These are phyloP conservation scores for Chaetomiaceae sp. DNA, from an alignment of 2,329 filamentous ascomycete species.

Conservation along the genomic window DNA sequence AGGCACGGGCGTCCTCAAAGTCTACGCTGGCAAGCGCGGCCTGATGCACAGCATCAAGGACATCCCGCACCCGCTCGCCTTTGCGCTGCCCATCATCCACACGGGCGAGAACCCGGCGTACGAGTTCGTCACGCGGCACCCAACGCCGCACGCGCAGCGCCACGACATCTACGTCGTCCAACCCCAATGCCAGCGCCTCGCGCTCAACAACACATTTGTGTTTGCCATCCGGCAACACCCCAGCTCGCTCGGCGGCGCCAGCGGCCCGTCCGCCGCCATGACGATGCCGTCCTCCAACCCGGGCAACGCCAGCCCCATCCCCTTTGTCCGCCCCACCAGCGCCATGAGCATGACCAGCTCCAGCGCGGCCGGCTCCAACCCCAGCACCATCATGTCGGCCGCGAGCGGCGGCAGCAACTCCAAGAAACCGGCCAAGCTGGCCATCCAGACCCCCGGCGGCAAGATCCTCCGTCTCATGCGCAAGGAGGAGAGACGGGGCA, in stretches of 20 bases:
- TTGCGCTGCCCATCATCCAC: slow-evolving; percentile 86
- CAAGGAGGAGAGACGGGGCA: slow-evolving; percentile 64
- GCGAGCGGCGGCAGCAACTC: slow-evolving; percentile 43
- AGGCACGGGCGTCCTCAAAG: slow-evolving; percentile 77
- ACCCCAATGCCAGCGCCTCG: slow-evolving; percentile 83
- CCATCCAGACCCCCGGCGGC: slow-evolving; percentile 87
- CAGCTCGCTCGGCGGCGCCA: slow-evolving; percentile 41
- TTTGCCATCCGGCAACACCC: slow-evolving; percentile 94
- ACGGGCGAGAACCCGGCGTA: slow-evolving; percentile 90
- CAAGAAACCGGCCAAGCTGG: slow-evolving; percentile 89
- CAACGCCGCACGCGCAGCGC: slow-evolving; percentile 93
- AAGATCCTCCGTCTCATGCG: slow-evolving; percentile 88
- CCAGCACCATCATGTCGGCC: slow-evolving; percentile 43
- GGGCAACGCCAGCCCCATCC: slow-evolving; percentile 51
- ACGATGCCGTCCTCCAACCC: slow-evolving; percentile 44
- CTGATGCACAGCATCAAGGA: slow-evolving; percentile 97
- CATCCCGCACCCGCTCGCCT: slow-evolving; percentile 85
- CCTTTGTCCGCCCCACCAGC: slow-evolving; percentile 56
- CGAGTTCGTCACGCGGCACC: slow-evolving; percentile 87
- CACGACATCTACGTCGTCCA: slow-evolving; percentile 97
- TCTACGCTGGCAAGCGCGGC: slow-evolving; percentile 91
- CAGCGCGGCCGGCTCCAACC: slow-evolving; percentile 53
- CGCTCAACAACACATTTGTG: slow-evolving; percentile 95
- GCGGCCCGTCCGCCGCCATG: slow-evolving; percentile 25
- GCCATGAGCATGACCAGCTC: slow-evolving; percentile 61